These are phyloP conservation scores for Fusarium aywerte DNA, from an alignment of 2,329 filamentous ascomycete species.

Conservation along the genomic window DNA sequence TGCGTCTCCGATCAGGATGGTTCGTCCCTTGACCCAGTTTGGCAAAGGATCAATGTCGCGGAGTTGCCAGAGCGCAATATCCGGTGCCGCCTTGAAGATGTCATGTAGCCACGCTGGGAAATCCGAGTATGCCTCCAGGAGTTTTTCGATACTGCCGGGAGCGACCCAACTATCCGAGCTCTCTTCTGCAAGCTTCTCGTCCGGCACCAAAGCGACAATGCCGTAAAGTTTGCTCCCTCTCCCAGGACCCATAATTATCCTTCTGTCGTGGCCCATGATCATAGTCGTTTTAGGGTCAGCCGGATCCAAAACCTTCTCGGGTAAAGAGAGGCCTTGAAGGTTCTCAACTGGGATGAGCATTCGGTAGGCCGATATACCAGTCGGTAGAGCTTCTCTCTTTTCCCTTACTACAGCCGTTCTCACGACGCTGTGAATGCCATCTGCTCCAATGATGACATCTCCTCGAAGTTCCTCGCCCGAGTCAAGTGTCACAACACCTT, in stretches of 20 bases:
- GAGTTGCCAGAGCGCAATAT: slow-evolving; percentile 16
- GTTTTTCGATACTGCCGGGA: slow-evolving; percentile 34
- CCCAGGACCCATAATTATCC: slow-evolving; percentile 39
- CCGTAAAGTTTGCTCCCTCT: slow-evolving; percentile 36
- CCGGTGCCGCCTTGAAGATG: slow-evolving; percentile 1
- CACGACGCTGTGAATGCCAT: slow-evolving; percentile 40
- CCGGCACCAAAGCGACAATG: slow-evolving; percentile 35
- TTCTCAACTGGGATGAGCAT: slow-evolving; percentile 39
- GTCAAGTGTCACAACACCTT: slow-evolving; percentile 31
- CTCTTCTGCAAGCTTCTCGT: slow-evolving; percentile 31
- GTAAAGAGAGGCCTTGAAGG: slow-evolving; percentile 10
- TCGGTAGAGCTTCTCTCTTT: slow-evolving; percentile 25
- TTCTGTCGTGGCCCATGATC: slow-evolving; percentile 39
- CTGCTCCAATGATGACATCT: slow-evolving; percentile 38
- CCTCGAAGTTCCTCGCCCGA: slow-evolving; percentile 28
- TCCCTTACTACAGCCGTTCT: slow-evolving; percentile 33
- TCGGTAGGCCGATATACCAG: slow-evolving; percentile 37
- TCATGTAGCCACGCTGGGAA: slow-evolving; percentile 16
- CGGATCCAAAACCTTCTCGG: slow-evolving; percentile 19
- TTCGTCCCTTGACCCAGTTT: slow-evolving; percentile 12
- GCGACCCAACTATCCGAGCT: slow-evolving; percentile 40
- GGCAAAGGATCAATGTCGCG: slow-evolving; percentile 18
- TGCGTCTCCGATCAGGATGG: slow-evolving; percentile 15
- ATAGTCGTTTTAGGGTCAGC: slow-evolving; percentile 31
- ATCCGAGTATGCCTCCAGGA: slow-evolving; percentile 30